Base-by-base conservation (phyloP, 2,329 filamentous ascomycete genomes). In the Xylariaceae sp. region DNA sequence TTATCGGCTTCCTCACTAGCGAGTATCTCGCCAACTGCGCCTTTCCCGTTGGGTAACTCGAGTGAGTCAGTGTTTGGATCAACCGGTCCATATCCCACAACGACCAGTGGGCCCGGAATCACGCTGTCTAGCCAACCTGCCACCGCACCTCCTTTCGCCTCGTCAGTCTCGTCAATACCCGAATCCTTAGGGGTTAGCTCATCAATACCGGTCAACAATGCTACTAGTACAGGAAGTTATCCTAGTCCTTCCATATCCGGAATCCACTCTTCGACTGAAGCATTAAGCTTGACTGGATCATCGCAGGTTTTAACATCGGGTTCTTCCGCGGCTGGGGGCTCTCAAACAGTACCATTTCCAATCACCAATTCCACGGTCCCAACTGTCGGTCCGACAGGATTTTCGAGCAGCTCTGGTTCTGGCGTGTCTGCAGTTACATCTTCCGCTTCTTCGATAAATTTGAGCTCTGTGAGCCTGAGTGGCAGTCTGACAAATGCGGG, bases 281-380 rank as follows among this genome's bases (percentile, higher is more conserved):
- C 41, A 39, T 31, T 50, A 24, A 58, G 12, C 16, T 11, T 28
- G 9, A 9, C 21, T 14, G 33, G 29, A 19, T 24, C 53, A n/a
- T 55, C 51, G n/a, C 28, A 39, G 36, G 28, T 5, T 3, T 24
- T 34, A 28, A 49, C 39, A 24, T 41, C 50, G 16, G 7, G 43
- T 19, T 28, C 24, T 17, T 23, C 40, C 29, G 57, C 53, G 6
- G 11, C n/a, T 5, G 61, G 39, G 21, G 23, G 36, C 26, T 64
- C 56, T 37, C 55, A 41, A 49, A 59, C 51, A 14, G 44, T 36
- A 16, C 54, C 63, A 5, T 67, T 65, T 50, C 60, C 60, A 5
- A 21, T 60, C 14, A 49, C 55, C n/a, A 65, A 65, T 53, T 62
- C 49, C 21, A 65, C 61, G 19, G 3, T 23, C 9, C 6, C 50